Base-by-base conservation (phyloP, 805 yeast species). In the Wickerhamiella alocasiicola region DNA sequence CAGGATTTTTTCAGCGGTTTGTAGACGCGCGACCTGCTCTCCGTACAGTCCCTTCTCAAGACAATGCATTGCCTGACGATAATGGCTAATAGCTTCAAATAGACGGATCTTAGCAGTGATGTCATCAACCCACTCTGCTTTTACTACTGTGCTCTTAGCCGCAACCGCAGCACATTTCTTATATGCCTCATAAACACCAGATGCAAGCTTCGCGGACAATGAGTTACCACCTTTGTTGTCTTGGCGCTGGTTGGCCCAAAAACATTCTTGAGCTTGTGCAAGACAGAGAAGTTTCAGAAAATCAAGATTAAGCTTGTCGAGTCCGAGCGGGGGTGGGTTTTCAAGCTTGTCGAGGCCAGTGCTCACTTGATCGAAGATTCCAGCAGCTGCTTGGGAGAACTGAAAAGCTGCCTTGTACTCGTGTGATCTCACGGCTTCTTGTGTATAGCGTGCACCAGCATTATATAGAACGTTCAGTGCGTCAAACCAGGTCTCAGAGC, bases 251-350 rank as follows among this genome's bases (percentile, higher is more conserved):
- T 77, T 76, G 36, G 71, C 74, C 95, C 95, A 85, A 38, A 79
- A 74, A 9, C 74, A 68, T 53, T 87, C 95, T 57, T 85, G 95
- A 0, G 94, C 91, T 52, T 83, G 94, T 0, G 94, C 91, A 29
- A 81, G 54, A 72, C 72, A 71, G 26, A 84, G 52, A 9, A 55
- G 49, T 27, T 66, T 59, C 40, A 85, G 59, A 13, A 76, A 63
- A 9, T 62, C 59, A 7, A 80, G 51, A 0, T 82, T 72, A 9
- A 66, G 66, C 1, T 43, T 31, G 29, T 72, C 73, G 12, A 81
- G 57, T 39, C 74, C 83, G 4, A 67, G 66, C 6, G 56, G 47
- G 3, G 48, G 41, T 6, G 51, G 44, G 6, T 41, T 36, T 18
- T 58, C 44, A 13, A 45, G 49, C 7, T 53, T 52, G 3, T 39